Base-by-base conservation (phyloP, 106 monocot genomes). In the Allium cepa region DNA sequence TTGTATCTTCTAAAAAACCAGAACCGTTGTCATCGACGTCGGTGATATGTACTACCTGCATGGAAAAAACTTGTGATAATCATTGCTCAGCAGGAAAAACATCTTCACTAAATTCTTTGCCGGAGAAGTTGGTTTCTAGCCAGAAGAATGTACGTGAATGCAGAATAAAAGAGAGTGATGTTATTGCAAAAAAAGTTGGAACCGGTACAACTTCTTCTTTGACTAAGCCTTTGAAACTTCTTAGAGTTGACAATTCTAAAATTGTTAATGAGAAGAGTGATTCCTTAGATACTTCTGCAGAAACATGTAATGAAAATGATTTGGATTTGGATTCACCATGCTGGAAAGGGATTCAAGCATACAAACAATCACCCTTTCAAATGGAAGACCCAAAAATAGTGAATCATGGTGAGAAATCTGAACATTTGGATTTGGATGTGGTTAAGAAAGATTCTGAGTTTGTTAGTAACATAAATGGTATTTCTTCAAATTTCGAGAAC, bases 241-340 rank as follows among this genome's bases (percentile, higher is more conserved):
- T 8, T 15, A 49, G 49, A 64, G 17, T 14, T 16, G 36, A 14
- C 46, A 62, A 0, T 62, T 62, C 62, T 62, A 14, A 46, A 62
- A 62, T 12, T 13, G 62, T 7, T 46, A 46, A 12, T 45, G 62
- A 46, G n/a, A 11, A 13, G 8, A 17, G 47, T 62, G 47, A 0
- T 46, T 46, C 64, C 16, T 13, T 49, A 49, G 48, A 73, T 67
- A 69, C 16, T 73, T 76, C 80, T 70, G 55, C 60, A 17, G 84
- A 76, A 45, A 18, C 60, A 53, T 22, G 49, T 46, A 66, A 71
- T 62, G 36, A 57, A 11, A 64, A 26, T 67, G 84, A 88, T 76
- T 71, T 76, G n/a, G 72, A 71, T 62, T 72, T 88, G 70, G 88
- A 88, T 68, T 88, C 88, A 26, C 88, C 88, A 64, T 88, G 88